Base-by-base conservation (phyloP, 345 rosid genomes). In the Dipteronia sinensis region DNA sequence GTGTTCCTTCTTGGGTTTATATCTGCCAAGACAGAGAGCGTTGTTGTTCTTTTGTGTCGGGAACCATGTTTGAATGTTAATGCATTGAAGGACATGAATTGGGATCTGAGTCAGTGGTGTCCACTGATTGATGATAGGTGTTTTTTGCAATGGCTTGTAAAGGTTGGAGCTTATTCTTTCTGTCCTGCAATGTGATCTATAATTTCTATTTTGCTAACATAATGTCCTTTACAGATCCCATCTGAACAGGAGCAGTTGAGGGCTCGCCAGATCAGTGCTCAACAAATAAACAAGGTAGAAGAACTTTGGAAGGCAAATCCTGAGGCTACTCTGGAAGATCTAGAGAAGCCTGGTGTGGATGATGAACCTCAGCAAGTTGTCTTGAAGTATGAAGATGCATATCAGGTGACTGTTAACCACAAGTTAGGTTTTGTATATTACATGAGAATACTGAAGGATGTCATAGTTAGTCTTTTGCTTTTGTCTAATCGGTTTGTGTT, bases 91-190 rank as follows among this genome's bases (percentile, higher is more conserved):
- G 99, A 97, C 89, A 93, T 97, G 99, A 97, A 94, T 67, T 97
- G 99, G 99, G 99, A 97, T 81, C 84, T 94, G 74, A 97, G 99
- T 84, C 98, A 97, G 80, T 97, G 99, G 99, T 94, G 98, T 76
- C 98, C 99, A 70, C 87, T 97, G 79, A 97, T 97, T 82, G 99
- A 97, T 77, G 99, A 97, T 82, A 93, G 99, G 82, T 97, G 99
- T 85, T 97, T 97, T 82, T 82, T 97, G 72, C 98, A 92, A 76
- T 97, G 99, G 99, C 96, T 97, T 81, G 98, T 97, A 56, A 97
- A 97, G 98, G 99, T 96, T 82, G 69, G 89, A 81, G 29, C 69
- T 51, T 63, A 17, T 64, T 20, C 34, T 47, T 55, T 13, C 27
- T 19, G 63, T 49, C 44, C 15, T 10, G 38, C 27, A 69, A 19